Evolutionary conservation across 2,329 filamentous ascomycete genomes (phyloP), one percentile per base, ranked within the genome.

Genomic region (Aspergillus intermedius): DNA sequence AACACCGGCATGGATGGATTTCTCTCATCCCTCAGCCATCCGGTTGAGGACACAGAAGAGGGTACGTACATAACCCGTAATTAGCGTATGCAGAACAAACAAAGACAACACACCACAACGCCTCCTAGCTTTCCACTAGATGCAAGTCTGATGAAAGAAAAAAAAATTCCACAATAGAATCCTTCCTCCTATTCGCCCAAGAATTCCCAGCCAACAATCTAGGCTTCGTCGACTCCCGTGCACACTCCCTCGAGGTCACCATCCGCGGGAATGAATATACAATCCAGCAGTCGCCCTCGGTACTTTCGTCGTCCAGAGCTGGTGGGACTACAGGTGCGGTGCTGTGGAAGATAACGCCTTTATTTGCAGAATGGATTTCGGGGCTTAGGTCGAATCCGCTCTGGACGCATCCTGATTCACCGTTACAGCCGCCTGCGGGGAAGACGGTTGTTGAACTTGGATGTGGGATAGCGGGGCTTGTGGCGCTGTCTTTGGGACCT

Each of bases 271-370:
- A 76, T 46, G 87, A 95, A 61, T 82, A 89, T 50, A 80, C 78
- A 30, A 85, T 97, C 58, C 78, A 83, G 53, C 93, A 97, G 68
- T 95, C 89, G 1, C 91, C 90, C 0, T 81, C 83, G 8, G 76
- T 97, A 8, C 78, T 98, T 34, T 83, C 83, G 1, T 95, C 90
- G 1, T 80, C 83, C 53, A 81, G 90, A 28, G 77, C 81, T 23
- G 84, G 78, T 10, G 86, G 86, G 1, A 90, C 86, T 1, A 90
- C 86, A 1, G 85, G 86, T 42, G 86, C 86, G 62, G 90, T 95
- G 15, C 75, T 97, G 7, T 98, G 93, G 93, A 90, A 87, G 68
- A 86, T 95, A 57, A 91, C 89, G 0, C 89, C 91, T 7, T 74
- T 83, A 41, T 83, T 97, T 62, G 88, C 91, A 19, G 74, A 81